These are phyloP conservation scores for Solanum dulcamara DNA, from an alignment of 257 asterid genomes.

Conservation along the genomic window DNA sequence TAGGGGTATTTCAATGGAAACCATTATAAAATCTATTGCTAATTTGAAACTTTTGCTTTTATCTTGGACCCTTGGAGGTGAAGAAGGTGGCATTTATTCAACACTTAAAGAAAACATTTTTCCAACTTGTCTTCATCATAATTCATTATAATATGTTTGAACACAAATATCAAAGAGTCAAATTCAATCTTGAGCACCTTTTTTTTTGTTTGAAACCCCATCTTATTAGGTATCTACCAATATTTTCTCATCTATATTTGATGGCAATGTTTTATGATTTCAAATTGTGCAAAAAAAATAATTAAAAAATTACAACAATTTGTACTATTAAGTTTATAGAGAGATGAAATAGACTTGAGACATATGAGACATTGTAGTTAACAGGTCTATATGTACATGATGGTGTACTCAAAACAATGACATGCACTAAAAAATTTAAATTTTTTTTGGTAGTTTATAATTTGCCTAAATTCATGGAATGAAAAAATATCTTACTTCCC, in stretches of 20 bases:
- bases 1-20: slow-evolving; percentile 4
- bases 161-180: slow-evolving; percentile 22
- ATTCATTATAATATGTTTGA: slow-evolving; percentile 24
- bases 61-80: slow-evolving; percentile 12
- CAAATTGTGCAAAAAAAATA: not conserved
- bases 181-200: slow-evolving; percentile 14
- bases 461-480: not conserved
- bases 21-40: not conserved
- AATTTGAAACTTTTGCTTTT: slow-evolving; percentile 2
- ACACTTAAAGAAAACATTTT: not conserved
- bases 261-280: not conserved
- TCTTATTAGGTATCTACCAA: not conserved
- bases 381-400: slow-evolving; percentile 8
- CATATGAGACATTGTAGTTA: not conserved
- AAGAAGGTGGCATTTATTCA: slow-evolving; percentile 14
- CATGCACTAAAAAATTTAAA: not conserved
- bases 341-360: not conserved
- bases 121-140: not conserved
- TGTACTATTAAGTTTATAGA: not conserved
- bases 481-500: not conserved
- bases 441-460: not conserved
- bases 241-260: not conserved
- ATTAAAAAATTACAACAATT: not conserved
- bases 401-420: slow-evolving; percentile 10
- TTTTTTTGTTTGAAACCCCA: not conserved